Evolutionary conservation across 2,329 filamentous ascomycete genomes (phyloP), one percentile per base, ranked within the genome.

Genomic region (Alternaria gansuensis): DNA sequence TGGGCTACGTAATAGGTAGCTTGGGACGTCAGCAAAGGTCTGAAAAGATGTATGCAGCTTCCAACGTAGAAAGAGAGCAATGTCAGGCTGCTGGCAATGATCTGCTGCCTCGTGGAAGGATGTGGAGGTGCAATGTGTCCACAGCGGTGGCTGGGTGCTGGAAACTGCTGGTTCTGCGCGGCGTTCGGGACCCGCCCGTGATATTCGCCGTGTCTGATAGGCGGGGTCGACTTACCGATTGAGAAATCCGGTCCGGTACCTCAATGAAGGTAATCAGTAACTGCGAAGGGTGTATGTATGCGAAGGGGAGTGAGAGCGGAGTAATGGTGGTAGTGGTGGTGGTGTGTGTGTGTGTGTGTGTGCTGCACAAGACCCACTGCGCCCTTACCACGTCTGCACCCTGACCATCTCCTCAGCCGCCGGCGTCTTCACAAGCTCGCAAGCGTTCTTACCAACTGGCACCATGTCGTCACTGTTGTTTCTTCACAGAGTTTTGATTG

Each of bases 71-170:
- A 41, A 39, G 51, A 37, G 37, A 59, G 34, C 49, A 33, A 52
- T 45, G 50, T 48, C 57, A 39, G 64, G 64, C 60, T 60, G 62
- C 45, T 33, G 50, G 57, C 52, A 52, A 45, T 51, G 51, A 62
- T 49, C 65, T 63, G 61, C 46, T 61, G 62, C 63, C 61, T 24
- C 62, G 57, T n/a, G 29, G 54, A 51, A 63, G 59, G 44, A 36
- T 64, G 63, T 57, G 54, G 56, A 65, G 59, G 63, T 71, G 73
- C 70, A 75, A 75, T 73, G 69, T 77, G 75, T 68, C 75, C 70
- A 69, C 55, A 74, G 63, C 59, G 62, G 69, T 68, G 71, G 71
- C 70, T 72, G 71, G 69, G 70, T 54, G 26, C 39, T 48, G 58
- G 34, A 21, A 56, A 36, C 21, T 52, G 39, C 60, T 43, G 51